Base-by-base conservation (phyloP, 148 eudicot species). In the Chenopodium quinoa region DNA sequence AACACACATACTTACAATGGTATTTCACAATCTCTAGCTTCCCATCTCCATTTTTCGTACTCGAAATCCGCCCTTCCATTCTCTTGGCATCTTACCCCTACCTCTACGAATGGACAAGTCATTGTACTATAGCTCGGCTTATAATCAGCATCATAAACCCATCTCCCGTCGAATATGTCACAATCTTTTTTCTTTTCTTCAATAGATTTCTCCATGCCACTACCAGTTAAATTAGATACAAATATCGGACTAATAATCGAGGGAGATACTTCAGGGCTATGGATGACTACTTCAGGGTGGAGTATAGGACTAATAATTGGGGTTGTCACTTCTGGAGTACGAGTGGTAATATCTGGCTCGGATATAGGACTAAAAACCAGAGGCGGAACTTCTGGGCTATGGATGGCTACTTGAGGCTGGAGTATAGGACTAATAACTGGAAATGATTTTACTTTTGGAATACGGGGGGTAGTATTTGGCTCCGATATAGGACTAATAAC, bases 1-100 rank as follows among this genome's bases (percentile, higher is more conserved):
- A 27, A 27, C 29, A 27, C 29, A 27, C 1, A 27, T 27, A 27
- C 29, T 47, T 73, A 73, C 75, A 73, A 73, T 73, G 75, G 75
- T 47, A 87, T 44, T 47, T 85, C 84, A 82, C 91, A 89, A 71
- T 79, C 80, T 25, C 25, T 81, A 40, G 88, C 79, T 76, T 86
- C 86, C 91, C 89, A 89, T 23, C 68, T 66, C 91, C 91, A 87
- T 2, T 81, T 71, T 32, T 71, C 25, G 47, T 87, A 87, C 34
- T 65, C 84, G 7, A 56, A 79, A 78, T 89, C 89, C 0, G 88
- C 83, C 75, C 91, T 73, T 1, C 89, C 91, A 23, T 85, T 87
- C 44, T 76, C 67, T 79, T 60, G 81, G 71, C 91, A 89, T 46
- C 68, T 83, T 47, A 85, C 84, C 71, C 82, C 84, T 16, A 81